Evolutionary conservation across 2,329 filamentous ascomycete genomes (phyloP).

Genomic region (Aspergillus brasiliensis): DNA sequence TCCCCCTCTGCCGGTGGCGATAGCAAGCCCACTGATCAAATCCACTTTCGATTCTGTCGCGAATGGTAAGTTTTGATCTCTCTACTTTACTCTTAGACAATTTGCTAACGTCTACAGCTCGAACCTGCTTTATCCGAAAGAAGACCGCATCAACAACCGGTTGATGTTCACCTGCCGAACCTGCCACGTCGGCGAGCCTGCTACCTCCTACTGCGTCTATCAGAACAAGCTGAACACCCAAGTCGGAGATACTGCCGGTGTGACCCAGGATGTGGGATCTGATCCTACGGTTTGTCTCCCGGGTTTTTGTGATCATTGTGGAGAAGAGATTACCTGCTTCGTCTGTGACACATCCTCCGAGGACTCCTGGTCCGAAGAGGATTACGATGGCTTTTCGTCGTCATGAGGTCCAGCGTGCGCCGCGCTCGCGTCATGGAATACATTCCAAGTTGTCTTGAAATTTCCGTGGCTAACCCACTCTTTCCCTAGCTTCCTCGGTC

Average conservation of each 20-base stretch:
- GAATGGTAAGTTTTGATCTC: conserved; percentile 67
- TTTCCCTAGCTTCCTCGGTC: conserved; percentile 78
- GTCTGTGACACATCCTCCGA: conserved; percentile 50
- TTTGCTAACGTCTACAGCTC: conserved; percentile 58
- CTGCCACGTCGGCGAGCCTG: conserved; percentile 86
- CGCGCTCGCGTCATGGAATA: conserved; percentile 13
- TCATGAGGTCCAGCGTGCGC: conserved; percentile 5
- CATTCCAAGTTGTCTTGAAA: conserved; percentile 15
- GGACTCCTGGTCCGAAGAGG: conserved; percentile 17
- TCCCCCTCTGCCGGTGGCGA: conserved; percentile 43
- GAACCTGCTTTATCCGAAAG: conserved; percentile 97
- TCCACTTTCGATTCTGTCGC: conserved; percentile 96
- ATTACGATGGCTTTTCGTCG: conserved; percentile 18
- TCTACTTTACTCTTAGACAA: not conserved
- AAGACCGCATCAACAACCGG: conserved; percentile 79
- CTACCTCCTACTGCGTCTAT: conserved; percentile 88
- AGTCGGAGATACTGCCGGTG: conserved; percentile 91
- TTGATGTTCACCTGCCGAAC: conserved; percentile 96
- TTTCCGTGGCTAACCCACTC: conserved; percentile 35
- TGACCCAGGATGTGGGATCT: conserved; percentile 93
- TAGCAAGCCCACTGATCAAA: conserved; percentile 64
- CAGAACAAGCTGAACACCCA: conserved; percentile 91
- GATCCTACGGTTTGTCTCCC: conserved; percentile 93
- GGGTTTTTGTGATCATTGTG: conserved; percentile 60
- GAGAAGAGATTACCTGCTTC: conserved; percentile 57